Evolutionary conservation across 306 rosid species (phyloP), one percentile per base, ranked within the genome.

Genomic region (Vigna mungo): DNA sequence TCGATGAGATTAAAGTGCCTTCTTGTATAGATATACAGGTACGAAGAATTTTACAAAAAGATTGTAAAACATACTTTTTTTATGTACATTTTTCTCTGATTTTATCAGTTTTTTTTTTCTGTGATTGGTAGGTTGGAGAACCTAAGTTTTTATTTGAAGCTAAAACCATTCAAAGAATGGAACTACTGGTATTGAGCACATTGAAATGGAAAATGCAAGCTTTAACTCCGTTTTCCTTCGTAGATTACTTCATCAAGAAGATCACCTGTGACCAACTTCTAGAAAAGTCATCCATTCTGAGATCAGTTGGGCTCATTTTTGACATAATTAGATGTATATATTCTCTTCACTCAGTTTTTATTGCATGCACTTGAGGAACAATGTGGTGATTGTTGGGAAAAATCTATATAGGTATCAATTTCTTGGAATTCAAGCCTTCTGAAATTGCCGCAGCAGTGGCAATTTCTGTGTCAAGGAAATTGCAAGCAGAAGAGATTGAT

Each of bases 401-500:
- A 41, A 41, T 2, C 58, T 85, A 84, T 90, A 86, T 89, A 93
- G 98, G 84, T 74, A 74, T 88, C 81, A 89, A 93, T 79, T 91
- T 93, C 87, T 91, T 93, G 92, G 96, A 93, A 73, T 91, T 88
- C 84, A 82, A 52, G 75, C 91, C 98, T 63, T 93, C 97, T 66
- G 98, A 93, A 83, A 88, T 93, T 16, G 98, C 96, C 25, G 89
- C 93, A 39, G 92, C 96, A 7, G 93, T 85, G 66, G 96, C 97
- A 77, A 85, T 90, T 69, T 87, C 77, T 55, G 80, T 85, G 72
- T 81, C 86, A 55, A 74, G 84, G 58, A 89, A 84, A 63, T 48
- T 73, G 30, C 84, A 85, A 85, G 75, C 70, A 72, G 78, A 37
- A 60, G 91, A 84, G 71, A 59, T 84, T 17, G 86, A 86, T 14